These are phyloP conservation scores for Allium cepa DNA, from an alignment of 106 monocot genomes.

Conservation along the genomic window DNA sequence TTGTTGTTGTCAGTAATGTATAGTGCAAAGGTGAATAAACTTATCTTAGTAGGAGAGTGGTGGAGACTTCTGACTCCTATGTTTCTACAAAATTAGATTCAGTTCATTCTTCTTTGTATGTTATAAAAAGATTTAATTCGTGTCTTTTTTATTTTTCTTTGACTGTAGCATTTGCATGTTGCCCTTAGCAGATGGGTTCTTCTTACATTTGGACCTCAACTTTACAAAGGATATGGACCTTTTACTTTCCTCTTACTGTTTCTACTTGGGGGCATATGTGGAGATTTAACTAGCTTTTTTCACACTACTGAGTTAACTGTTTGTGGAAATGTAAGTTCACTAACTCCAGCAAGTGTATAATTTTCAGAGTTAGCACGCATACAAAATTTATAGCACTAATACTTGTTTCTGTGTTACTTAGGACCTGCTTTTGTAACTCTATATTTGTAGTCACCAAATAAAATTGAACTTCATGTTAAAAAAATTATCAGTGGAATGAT, in stretches of 20 bases:
- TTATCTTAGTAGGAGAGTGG: constrained; percentile 81
- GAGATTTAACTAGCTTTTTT: constrained; percentile 65
- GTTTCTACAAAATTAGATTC: constrained; percentile 58
- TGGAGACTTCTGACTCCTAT: constrained; percentile 88
- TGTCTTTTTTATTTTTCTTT: too few relatives aligned
- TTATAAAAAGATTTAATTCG: too few relatives aligned
- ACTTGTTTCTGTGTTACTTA: too few relatives aligned
- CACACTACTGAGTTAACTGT: constrained; percentile 77
- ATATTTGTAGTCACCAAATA: too few relatives aligned
- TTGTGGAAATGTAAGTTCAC: constrained; percentile 65
- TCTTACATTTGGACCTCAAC: constrained; percentile 62
- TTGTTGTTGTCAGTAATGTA: constrained; percentile 62
- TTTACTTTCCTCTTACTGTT: constrained; percentile 68
- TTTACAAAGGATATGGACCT: constrained; percentile 67
- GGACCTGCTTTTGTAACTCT: too few relatives aligned
- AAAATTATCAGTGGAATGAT: too few relatives aligned
- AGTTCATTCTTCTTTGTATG: constrained; percentile 21
- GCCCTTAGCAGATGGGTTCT: constrained; percentile 63
- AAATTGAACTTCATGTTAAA: too few relatives aligned
- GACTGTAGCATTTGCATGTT: constrained; percentile 77
- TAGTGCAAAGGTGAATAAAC: constrained; percentile 77
- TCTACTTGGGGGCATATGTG: constrained; percentile 71
- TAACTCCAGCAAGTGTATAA: too few relatives aligned
- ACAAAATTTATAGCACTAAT: too few relatives aligned
- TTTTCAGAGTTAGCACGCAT: too few relatives aligned